Conservation (phyloP, 2,329 filamentous ascomycete genomes). For the Dryadomyces quercivorus region DNA sequence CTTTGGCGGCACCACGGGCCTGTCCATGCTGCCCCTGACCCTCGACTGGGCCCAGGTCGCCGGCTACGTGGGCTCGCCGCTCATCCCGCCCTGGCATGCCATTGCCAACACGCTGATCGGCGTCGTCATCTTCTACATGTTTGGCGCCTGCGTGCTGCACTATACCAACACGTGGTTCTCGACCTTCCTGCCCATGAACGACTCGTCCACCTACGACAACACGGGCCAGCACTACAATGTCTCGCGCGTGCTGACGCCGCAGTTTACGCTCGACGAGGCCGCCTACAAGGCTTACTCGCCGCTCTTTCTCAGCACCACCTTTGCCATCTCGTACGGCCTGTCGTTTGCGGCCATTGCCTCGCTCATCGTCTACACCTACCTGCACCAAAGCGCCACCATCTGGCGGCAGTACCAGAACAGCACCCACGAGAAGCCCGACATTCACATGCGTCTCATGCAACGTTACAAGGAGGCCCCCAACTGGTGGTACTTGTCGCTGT, state of each 20-base stretch:
- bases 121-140: slow-evolving; percentile 51
- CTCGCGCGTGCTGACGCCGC: slow-evolving; percentile 44
- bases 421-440: slow-evolving; percentile 46
- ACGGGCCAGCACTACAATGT: slow-evolving; percentile 54
- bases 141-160: slow-evolving; percentile 48
- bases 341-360: slow-evolving; percentile 61
- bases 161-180: slow-evolving; percentile 55
- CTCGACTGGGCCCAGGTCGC: slow-evolving; percentile 50
- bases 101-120: slow-evolving; percentile 63
- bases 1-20: slow-evolving; percentile 33
- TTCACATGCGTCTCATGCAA: slow-evolving; percentile 52
- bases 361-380: slow-evolving; percentile 53
- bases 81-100: slow-evolving; percentile 61
- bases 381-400: slow-evolving; percentile 56
- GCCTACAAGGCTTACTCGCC: slow-evolving; percentile 58
- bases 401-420: slow-evolving; percentile 50
- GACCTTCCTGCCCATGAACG: slow-evolving; percentile 55
- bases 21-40: slow-evolving; percentile 30
- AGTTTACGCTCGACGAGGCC: slow-evolving; percentile 49
- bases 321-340: slow-evolving; percentile 56
- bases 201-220: slow-evolving; percentile 61
- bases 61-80: slow-evolving; percentile 54
- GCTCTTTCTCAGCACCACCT: slow-evolving; percentile 59
- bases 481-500: slow-evolving; percentile 52
- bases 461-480: slow-evolving; percentile 51